Conservation (phyloP, 1,284 basidiomycete genomes). For the Hymenochaete sp. region DNA sequence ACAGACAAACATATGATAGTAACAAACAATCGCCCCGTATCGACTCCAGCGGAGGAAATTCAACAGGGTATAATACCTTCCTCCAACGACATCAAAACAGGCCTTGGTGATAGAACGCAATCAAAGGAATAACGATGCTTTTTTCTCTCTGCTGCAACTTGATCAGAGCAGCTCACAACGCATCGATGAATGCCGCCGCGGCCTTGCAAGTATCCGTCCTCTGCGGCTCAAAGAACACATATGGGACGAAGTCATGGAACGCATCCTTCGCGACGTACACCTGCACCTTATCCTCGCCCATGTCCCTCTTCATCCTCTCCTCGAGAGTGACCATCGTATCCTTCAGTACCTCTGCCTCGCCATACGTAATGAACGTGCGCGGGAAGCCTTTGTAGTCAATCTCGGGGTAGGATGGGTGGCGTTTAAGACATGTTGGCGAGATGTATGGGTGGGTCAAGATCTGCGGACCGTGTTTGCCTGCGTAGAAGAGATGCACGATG, state of each 20-base stretch:
- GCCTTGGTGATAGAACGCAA: too few species aligned
- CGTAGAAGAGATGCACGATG: slow-evolving; percentile 27
- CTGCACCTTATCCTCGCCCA: slow-evolving; percentile 36
- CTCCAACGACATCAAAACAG: too few species aligned
- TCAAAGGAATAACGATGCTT: too few species aligned
- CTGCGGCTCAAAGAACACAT: slow-evolving; percentile 12
- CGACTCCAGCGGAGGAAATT: too few species aligned
- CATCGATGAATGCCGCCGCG: slow-evolving; percentile 42
- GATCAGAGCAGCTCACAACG: too few species aligned
- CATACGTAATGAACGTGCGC: slow-evolving; percentile 28
- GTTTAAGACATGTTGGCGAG: slow-evolving; percentile 42
- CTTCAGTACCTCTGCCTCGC: slow-evolving; percentile 28
- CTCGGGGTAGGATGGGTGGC: too few species aligned
- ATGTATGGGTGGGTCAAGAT: slow-evolving; percentile 42
- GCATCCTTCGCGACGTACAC: slow-evolving; percentile 40
- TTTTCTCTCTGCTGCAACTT: too few species aligned
- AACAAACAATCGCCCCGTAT: too few species aligned
- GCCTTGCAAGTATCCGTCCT: slow-evolving; percentile 35
- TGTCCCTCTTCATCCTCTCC: slow-evolving; percentile 32
- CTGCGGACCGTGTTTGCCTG: slow-evolving; percentile 26
- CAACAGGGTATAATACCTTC: too few species aligned
- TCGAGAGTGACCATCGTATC: slow-evolving; percentile 28
- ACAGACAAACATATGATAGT: too few species aligned
- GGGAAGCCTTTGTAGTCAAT: slow-evolving; percentile 32
- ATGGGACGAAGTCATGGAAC: slow-evolving; percentile 39